A percentile compares a stretch with the other conserved stretches of the same genome.
Conservation (phyloP, 495 filamentous ascomycete genomes). For the Xylaria grammica region DNA sequence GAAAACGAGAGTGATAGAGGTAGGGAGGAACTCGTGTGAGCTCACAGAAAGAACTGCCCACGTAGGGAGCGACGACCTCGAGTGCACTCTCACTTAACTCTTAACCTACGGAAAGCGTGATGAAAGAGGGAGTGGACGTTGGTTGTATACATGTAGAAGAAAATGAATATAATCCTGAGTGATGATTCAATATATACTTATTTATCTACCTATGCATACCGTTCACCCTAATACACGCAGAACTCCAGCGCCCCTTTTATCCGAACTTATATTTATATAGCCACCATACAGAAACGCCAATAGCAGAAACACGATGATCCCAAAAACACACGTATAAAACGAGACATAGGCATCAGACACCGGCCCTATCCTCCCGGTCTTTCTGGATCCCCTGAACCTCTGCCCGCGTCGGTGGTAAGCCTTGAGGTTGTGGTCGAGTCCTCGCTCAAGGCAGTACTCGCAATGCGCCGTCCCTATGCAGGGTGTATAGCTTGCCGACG, state of each 20-base stretch:
- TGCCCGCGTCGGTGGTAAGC: conserved; percentile 11
- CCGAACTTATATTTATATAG: conserved; percentile 20
- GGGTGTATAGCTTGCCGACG: not conserved
- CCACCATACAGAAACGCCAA: conserved; percentile 22
- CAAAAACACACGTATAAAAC: conserved; percentile 26
- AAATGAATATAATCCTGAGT: no score
- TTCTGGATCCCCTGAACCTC: conserved; percentile 15
- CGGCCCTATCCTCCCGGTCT: conserved; percentile 19
- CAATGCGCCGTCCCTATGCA: conserved; percentile 7
- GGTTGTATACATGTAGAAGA: no score
- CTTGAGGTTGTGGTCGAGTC: conserved; percentile 13
- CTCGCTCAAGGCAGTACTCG: conserved; percentile 26
- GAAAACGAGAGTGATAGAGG: no score
- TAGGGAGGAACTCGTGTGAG: no score
- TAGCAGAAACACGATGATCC: conserved; percentile 12
- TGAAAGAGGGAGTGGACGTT: no score
- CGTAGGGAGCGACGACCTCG: no score
- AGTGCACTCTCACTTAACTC: no score
- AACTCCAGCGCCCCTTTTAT: not conserved
- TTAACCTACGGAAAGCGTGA: no score
- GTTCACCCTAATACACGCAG: not conserved
- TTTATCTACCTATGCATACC: no score
- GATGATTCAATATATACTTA: no score
- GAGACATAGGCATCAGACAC: conserved; percentile 19
- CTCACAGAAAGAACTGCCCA: no score